Percentiles rank a stretch among this genome's conserved stretches.
phyloP scores from a whole-genome alignment of 768 basidiomycete genomes.

The Lactarius pseudohatsudake region DNA sequence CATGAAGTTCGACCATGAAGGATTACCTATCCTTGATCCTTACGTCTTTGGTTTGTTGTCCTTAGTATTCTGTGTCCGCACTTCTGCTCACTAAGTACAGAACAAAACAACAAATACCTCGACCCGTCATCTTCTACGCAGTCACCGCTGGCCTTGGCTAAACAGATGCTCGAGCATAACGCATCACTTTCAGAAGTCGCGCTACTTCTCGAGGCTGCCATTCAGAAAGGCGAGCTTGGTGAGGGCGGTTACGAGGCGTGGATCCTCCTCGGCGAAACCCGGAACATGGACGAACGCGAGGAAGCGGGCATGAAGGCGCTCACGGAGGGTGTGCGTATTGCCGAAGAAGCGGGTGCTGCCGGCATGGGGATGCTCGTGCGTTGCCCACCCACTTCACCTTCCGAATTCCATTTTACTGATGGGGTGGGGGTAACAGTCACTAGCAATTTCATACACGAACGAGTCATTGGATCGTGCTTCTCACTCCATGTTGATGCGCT shows the following conservation, averaged over 20 bases:
- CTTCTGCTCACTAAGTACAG: slow-evolving; percentile 40
- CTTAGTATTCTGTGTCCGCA: background rate
- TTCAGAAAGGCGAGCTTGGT: slow-evolving; percentile 77
- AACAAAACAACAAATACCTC: slow-evolving; percentile 69
- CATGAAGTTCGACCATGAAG: slow-evolving; percentile 63
- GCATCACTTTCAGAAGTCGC: slow-evolving; percentile 88
- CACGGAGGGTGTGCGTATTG: slow-evolving; percentile 64
- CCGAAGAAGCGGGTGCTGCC: slow-evolving; percentile 60
- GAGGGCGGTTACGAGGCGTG: slow-evolving; percentile 87
- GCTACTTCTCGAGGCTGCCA: slow-evolving; percentile 86
- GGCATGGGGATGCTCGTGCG: slow-evolving; percentile 76
- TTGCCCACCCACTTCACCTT: slow-evolving; percentile 18
- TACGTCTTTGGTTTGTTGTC: slow-evolving; percentile 73
- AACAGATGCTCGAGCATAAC: slow-evolving; percentile 71
- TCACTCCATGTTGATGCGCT: slow-evolving; percentile 80
- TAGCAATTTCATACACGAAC: slow-evolving; percentile 96
- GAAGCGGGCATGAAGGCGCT: slow-evolving; percentile 80
- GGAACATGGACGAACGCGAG: slow-evolving; percentile 88
- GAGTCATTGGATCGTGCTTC: slow-evolving; percentile 88
- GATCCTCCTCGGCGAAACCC: slow-evolving; percentile 87
- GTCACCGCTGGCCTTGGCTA: slow-evolving; percentile 67
- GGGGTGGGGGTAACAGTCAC: slow-evolving; percentile 53
- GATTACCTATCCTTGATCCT: slow-evolving; percentile 67
- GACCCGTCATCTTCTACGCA: slow-evolving; percentile 49
- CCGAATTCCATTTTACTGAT: slow-evolving; percentile 19